Base-by-base conservation (phyloP, 1,139 yeast genomes). In the Taiozyma sp. region DNA sequence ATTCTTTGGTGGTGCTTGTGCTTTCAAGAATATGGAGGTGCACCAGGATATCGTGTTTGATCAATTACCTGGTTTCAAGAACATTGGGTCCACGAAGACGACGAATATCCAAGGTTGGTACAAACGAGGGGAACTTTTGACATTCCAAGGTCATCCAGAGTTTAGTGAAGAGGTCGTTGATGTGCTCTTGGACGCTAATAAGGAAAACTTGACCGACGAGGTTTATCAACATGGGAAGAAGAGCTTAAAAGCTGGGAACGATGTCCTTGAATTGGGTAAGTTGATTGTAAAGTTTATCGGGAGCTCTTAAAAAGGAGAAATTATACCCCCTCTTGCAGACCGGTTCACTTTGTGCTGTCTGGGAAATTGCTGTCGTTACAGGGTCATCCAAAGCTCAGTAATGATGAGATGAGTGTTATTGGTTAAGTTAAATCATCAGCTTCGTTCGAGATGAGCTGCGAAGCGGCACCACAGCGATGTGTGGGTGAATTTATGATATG, bases 141-240 rank as follows among this genome's bases (percentile, higher is more conserved):
- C 95, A 0, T 80, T 88, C 59, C 97, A 90, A 65, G 97, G 97
- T 0, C 97, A 90, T 62, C 97, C 97, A 0, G 97, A 90, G 64
- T 89, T 87, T 61, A 64, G 72, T 29, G 68, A 73, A 1, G 75
- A 68, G 47, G 54, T 70, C 63, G 65, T 70, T 63, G 53, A 61
- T 56, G 48, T 4, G 47, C 66, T 32, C 57, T 62, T 7, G 51
- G 57, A 4, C 41, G 43, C 2, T 53, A 52, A 21, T 39, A 45
- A 10, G 64, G 67, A 4, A 43, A 51, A 9, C 49, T 63, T 44
- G 28, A 51, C 19, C 4, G 58, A 56, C n/a, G 60, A 59, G 6
- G 48, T 26, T n/a, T 29, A 28, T 16, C 54, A 39, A 58, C 60
- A 44, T 4, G 28, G 53, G 53, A 7, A 63, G 63, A n/a, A 64